Evolutionary conservation across 805 yeast genomes (phyloP).

Genomic region (Candida hispaniensis): DNA sequence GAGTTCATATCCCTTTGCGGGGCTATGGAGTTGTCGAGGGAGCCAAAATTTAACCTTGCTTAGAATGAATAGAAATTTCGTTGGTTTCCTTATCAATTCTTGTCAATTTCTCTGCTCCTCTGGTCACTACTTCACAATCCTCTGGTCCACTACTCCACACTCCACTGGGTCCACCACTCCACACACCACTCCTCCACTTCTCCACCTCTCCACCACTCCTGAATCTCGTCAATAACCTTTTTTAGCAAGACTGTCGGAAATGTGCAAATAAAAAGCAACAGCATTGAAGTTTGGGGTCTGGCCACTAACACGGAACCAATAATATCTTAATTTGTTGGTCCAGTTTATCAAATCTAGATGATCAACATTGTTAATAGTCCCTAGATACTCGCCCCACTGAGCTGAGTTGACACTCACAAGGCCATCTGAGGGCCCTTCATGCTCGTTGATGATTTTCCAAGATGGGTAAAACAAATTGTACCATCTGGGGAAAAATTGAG

Average conservation of each 20-base stretch:
- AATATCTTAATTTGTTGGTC: conserved; percentile 25
- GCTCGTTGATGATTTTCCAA: conserved; percentile 47
- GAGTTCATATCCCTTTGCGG: conserved; percentile 13
- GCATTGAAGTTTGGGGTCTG: conserved; percentile 45
- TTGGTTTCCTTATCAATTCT: too few species aligned
- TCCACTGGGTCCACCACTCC: too few species aligned
- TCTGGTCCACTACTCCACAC: too few species aligned
- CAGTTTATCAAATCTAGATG: conserved; percentile 82
- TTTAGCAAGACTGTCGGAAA: conserved; percentile 51
- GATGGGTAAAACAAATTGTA: conserved; percentile 50
- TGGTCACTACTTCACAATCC: too few species aligned
- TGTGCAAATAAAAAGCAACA: conserved; percentile 54
- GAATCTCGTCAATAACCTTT: conserved; percentile 49
- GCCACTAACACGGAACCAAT: conserved; percentile 22
- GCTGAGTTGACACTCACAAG: conserved; percentile 69
- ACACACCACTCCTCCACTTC: too few species aligned
- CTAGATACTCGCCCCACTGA: conserved; percentile 75
- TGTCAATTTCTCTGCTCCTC: too few species aligned
- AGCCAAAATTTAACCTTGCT: conserved; percentile 4
- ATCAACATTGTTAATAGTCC: conserved; percentile 68
- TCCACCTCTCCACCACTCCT: too few species aligned
- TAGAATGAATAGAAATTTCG: too few species aligned
- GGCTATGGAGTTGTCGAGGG: conserved; percentile 10
- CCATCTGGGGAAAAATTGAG: conserved; percentile 53
- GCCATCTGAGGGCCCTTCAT: conserved; percentile 67